Evolutionary conservation across 2,329 filamentous ascomycete genomes (phyloP).

Genomic region (Domatiomyces catenatus): DNA sequence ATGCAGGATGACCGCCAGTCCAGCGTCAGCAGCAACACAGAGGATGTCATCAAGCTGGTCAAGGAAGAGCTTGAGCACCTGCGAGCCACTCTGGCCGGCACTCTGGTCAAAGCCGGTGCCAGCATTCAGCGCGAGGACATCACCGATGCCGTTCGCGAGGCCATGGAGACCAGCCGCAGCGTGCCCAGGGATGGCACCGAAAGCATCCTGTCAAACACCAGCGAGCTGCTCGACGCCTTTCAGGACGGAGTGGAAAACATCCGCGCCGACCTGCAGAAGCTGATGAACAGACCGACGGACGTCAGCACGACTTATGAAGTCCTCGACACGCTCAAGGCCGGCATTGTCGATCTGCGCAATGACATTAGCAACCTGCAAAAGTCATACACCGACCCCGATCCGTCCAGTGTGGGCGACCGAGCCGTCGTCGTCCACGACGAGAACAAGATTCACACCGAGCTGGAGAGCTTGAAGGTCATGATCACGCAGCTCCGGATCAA

Average conservation of each 20-base stretch:
- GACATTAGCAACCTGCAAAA: slow-evolving; percentile 70
- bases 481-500: slow-evolving; percentile 72
- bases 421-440: slow-evolving; percentile 44
- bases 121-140: slow-evolving; percentile 48
- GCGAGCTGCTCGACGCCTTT: slow-evolving; percentile 45
- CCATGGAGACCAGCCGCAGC: slow-evolving; percentile 37
- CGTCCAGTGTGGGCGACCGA: slow-evolving; percentile 38
- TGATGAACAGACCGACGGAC: slow-evolving; percentile 65
- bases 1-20: slow-evolving; percentile 21
- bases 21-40: slow-evolving; percentile 22
- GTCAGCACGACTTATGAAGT: slow-evolving; percentile 80
- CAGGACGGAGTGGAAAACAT: slow-evolving; percentile 60
- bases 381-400: slow-evolving; percentile 30
- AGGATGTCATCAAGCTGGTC: slow-evolving; percentile 34
- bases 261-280: slow-evolving; percentile 56
- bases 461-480: slow-evolving; percentile 72
- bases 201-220: slow-evolving; percentile 37
- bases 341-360: slow-evolving; percentile 55
- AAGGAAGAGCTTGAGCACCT: slow-evolving; percentile 48
- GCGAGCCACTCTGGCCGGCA: slow-evolving; percentile 40
- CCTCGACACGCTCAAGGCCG: slow-evolving; percentile 70
- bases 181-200: slow-evolving; percentile 41
- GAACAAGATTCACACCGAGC: slow-evolving; percentile 47
- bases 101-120: slow-evolving; percentile 31
- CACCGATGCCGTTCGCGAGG: slow-evolving; percentile 38